These are phyloP conservation scores for Eucalyptus sp. DNA, from an alignment of 345 rosid genomes.

Conservation along the genomic window DNA sequence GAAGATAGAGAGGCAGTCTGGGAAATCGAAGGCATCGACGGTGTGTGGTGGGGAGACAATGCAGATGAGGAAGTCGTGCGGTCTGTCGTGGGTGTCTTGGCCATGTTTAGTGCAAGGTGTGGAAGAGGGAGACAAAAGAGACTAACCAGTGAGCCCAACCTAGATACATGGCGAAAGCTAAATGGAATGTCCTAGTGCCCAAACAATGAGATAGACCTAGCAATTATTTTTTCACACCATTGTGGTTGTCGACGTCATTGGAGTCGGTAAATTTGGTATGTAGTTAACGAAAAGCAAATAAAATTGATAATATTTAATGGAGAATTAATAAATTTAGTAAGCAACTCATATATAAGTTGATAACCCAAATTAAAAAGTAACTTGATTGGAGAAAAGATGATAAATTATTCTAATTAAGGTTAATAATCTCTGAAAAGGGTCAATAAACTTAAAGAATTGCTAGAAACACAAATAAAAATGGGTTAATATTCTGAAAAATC, in stretches of 20 bases:
- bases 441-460: background rate
- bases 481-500: too few relatives aligned
- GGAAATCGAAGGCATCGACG: slow-evolving; percentile 40
- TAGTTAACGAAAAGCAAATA: too few relatives aligned
- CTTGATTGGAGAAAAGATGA: too few relatives aligned
- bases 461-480: background rate
- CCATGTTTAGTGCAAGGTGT: background rate
- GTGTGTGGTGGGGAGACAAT: slow-evolving; percentile 54
- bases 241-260: background rate
- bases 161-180: too few relatives aligned
- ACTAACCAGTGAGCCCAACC: too few relatives aligned
- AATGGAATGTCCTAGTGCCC: too few relatives aligned
- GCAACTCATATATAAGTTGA: too few relatives aligned
- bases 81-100: background rate
- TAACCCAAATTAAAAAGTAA: too few relatives aligned
- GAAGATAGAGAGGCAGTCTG: slow-evolving; percentile 34
- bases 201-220: too few relatives aligned
- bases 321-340: too few relatives aligned
- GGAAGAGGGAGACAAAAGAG: background rate
- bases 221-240: too few relatives aligned
- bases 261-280: background rate
- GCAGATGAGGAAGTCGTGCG: background rate
- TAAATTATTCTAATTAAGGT: background rate
- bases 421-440: background rate
- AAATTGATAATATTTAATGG: too few relatives aligned